These are phyloP conservation scores for Ulmus americana DNA, from an alignment of 331 rosid genomes.

Conservation along the genomic window DNA sequence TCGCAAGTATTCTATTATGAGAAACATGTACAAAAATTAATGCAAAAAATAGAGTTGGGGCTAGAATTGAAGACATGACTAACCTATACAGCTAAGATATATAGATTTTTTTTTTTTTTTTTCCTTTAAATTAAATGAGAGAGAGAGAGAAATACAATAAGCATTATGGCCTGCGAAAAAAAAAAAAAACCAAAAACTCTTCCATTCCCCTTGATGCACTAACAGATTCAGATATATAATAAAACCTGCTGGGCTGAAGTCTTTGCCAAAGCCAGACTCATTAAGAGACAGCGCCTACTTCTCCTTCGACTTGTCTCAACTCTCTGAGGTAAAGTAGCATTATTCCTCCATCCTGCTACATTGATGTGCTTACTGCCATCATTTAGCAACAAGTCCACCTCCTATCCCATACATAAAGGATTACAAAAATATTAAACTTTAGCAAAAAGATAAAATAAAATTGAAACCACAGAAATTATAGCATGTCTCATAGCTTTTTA, in stretches of 20 bases:
- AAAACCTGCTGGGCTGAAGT: conserved; percentile 73
- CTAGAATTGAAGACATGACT: conserved; percentile 1
- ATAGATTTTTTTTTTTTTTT: no score
- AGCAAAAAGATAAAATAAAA: conserved; percentile 5
- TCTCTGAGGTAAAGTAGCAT: conserved; percentile 66
- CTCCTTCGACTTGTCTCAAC: conserved; percentile 94
- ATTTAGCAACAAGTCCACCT: conserved; percentile 90
- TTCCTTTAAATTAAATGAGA: no score
- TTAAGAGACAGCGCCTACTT: conserved; percentile 86
- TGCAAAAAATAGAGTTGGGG: neutral
- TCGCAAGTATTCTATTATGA: no score
- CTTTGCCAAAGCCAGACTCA: conserved; percentile 97
- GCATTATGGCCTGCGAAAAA: conserved; percentile 20
- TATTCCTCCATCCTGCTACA: conserved; percentile 91
- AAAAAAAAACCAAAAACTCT: neutral
- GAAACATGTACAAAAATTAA: neutral
- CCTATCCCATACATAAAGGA: conserved; percentile 45
- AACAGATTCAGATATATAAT: conserved; percentile 16
- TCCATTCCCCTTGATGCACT: conserved; percentile 7
- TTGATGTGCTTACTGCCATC: conserved; percentile 97
- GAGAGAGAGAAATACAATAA: neutral
- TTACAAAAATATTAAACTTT: conserved; percentile 9
- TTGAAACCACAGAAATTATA: conserved; percentile 14
- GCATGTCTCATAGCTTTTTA: conserved; percentile 9
- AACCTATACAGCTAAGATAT: conserved; percentile 10